A percentile compares a stretch with the other conserved stretches of the same genome.
These are phyloP conservation scores for Thielaviopsis cerberus DNA, from an alignment of 2,329 filamentous ascomycete species.

Conservation along the genomic window DNA sequence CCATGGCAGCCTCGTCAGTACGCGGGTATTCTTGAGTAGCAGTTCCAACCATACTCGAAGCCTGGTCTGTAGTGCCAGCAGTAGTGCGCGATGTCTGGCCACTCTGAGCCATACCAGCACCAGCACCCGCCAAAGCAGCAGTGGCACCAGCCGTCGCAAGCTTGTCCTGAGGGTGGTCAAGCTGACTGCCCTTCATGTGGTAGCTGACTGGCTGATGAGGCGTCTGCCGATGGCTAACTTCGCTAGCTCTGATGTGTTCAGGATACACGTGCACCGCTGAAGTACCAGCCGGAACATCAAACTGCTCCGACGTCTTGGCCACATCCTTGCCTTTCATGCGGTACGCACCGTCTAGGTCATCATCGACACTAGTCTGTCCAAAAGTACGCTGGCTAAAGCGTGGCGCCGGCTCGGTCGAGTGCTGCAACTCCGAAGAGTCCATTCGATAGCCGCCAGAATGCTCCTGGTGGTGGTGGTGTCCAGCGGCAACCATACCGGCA, in stretches of 20 bases:
- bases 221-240: background rate
- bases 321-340: constrained; percentile 5
- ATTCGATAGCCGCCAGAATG: constrained; percentile 2
- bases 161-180: constrained; percentile 7
- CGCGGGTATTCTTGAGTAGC: no score
- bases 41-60: no score
- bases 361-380: background rate
- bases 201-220: background rate
- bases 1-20: background rate
- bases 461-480: background rate
- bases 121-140: background rate
- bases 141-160: background rate
- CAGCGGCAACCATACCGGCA: background rate
- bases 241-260: background rate
- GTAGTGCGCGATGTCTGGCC: background rate
- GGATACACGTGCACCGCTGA: constrained; percentile 2
- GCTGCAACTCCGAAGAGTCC: background rate
- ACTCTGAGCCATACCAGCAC: background rate
- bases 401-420: constrained; percentile 4
- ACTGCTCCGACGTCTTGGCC: background rate
- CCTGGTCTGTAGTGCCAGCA: background rate
- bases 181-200: constrained; percentile 4
- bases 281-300: constrained; percentile 1
- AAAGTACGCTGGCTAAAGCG: background rate
- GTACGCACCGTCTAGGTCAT: background rate